These are phyloP conservation scores for Trichoderma virens DNA, from an alignment of 495 filamentous ascomycete species.

Conservation along the genomic window DNA sequence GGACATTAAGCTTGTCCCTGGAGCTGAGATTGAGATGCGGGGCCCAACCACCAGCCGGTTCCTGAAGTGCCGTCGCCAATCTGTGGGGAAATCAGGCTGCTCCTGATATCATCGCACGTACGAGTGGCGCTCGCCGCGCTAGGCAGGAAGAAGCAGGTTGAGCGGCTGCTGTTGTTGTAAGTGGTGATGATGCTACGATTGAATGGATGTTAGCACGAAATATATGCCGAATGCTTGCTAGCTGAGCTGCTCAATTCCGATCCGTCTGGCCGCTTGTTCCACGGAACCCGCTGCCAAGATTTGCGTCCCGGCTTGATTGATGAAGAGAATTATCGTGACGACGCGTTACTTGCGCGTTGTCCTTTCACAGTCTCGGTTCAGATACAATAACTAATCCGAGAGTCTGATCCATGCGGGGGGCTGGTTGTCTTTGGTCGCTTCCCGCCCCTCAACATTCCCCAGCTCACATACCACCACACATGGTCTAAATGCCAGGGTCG, in stretches of 20 bases:
- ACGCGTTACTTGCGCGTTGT: no score
- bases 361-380: no score
- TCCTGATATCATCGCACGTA: not conserved
- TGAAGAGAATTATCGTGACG: no score
- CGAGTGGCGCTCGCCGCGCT: not conserved
- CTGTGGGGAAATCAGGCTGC: not conserved
- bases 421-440: not conserved
- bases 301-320: no score
- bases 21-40: not conserved
- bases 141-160: not conserved
- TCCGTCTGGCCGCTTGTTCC: not conserved
- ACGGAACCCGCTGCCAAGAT: not conserved
- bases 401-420: not conserved
- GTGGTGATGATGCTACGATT: no score
- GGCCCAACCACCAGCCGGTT: not conserved
- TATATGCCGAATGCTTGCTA: not conserved
- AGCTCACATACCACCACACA: not conserved
- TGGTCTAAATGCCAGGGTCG: not conserved
- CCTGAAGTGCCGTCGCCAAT: conserved; percentile 7
- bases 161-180: not conserved
- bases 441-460: not conserved
- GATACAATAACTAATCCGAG: not conserved
- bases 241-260: no score
- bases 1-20: not conserved
- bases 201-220: no score